phyloP scores from a whole-genome alignment of 768 basidiomycete species.

The Kwoniella heveanensis region DNA sequence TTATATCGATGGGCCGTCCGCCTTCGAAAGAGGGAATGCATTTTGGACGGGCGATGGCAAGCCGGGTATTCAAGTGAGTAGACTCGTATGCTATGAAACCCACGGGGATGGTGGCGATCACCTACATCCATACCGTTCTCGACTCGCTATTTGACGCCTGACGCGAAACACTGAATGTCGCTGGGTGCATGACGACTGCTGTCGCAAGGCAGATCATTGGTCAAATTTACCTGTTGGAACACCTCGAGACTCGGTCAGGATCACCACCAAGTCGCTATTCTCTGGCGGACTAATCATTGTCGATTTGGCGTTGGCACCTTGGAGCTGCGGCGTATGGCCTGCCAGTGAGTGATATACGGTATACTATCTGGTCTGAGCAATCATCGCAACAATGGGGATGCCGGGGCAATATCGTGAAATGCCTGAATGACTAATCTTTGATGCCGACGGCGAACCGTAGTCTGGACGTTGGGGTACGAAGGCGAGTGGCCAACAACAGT shows the following conservation, averaged over 20 bases:
- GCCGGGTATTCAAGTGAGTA: constrained; percentile 52
- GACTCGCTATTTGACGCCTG: too few relatives aligned
- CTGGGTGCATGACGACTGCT: too few relatives aligned
- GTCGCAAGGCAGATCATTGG: constrained; percentile 50
- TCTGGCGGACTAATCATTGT: constrained; percentile 52
- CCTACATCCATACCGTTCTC: too few relatives aligned
- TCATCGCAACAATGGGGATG: too few relatives aligned
- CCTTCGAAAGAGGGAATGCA: constrained; percentile 45
- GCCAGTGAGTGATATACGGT: constrained; percentile 40
- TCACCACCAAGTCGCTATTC: constrained; percentile 46
- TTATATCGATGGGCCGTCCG: constrained; percentile 39
- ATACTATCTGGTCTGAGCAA: too few relatives aligned
- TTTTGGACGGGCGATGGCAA: constrained; percentile 49
- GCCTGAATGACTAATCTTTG: too few relatives aligned
- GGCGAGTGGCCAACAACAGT: constrained; percentile 46
- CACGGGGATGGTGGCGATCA: too few relatives aligned
- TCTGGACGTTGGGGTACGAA: constrained; percentile 53
- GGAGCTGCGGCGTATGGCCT: constrained; percentile 56
- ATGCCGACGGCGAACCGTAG: too few relatives aligned
- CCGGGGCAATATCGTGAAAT: too few relatives aligned
- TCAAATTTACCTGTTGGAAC: constrained; percentile 22
- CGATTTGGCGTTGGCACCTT: constrained; percentile 52
- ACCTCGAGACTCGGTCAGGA: constrained; percentile 43
- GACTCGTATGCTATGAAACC: background rate
- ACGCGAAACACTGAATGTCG: too few relatives aligned